Base-by-base conservation (phyloP, 2,329 filamentous ascomycete genomes). In the Xylariomycetidae sp. region DNA sequence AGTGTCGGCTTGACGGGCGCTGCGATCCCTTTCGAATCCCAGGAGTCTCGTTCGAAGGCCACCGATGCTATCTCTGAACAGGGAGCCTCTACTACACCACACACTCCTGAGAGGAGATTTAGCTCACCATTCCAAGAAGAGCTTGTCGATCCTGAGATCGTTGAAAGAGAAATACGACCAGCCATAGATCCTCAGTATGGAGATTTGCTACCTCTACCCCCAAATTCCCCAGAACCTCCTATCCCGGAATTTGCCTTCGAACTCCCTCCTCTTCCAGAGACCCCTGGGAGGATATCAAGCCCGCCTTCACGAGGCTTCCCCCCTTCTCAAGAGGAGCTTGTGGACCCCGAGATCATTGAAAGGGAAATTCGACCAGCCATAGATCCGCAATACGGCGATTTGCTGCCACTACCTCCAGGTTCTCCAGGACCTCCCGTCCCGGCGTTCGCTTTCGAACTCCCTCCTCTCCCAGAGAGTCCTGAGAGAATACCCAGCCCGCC, bases 171-270 rank as follows among this genome's bases (percentile, higher is more conserved):
- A 42, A 72, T 81, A 57, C 77, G 76, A 52, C 75, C 75, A 43
- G 75, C 76, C 43, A 80, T 82, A 48, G 78, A 82, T 52, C 78
- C 78, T 25, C 69, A 75, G 43, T 78, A 77, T 59, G 74, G 76
- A 40, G 78, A 82, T 52, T 60, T 82, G 29, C 67, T 82, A 37
- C 75, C 76, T 24, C 59, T 82, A 23, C 78, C 78, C 32, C 77
- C 77, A 23, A 12, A 23, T 23, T 23, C 20, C 8, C 20, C 20
- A 8, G 20, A 12, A 8, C 12, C 20, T 12, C 20, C 20, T 23
- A 23, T 23, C 12, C 20, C 20, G 12, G 20, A 8, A 12, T 12
- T 23, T 12, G 20, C 8, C 12, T 8, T 8, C 20, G 20, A 23
- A 12, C 8, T 23, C 20, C 20, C 20, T 8, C 20, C 20, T 23